Evolutionary conservation across 768 basidiomycete genomes (phyloP).

Genomic region (Tremella yokohamensis): DNA sequence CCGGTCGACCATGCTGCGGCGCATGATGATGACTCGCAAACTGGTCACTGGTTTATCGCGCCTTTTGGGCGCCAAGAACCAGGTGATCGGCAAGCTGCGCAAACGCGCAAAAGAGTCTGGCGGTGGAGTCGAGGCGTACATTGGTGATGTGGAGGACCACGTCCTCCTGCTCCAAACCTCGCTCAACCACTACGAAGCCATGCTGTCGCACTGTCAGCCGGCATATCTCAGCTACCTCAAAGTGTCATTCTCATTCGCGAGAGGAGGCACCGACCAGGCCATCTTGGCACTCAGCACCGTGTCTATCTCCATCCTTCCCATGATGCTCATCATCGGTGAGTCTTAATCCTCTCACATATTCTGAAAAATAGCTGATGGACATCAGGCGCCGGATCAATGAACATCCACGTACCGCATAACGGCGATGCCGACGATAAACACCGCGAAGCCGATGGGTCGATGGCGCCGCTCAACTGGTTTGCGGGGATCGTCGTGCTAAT

Average conservation of each 20-base stretch:
- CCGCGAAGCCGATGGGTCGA: conserved; percentile 38
- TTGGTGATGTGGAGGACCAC: conserved; percentile 92
- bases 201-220: conserved; percentile 81
- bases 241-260: conserved; percentile 60
- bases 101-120: conserved; percentile 63
- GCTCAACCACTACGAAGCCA: conserved; percentile 78
- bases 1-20: conserved; percentile 58
- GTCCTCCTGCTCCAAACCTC: conserved; percentile 81
- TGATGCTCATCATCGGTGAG: conserved; percentile 57
- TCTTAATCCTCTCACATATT: conserved; percentile 2
- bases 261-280: conserved; percentile 64
- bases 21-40: conserved; percentile 74
- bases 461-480: conserved; percentile 58
- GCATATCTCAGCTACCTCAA: conserved; percentile 76
- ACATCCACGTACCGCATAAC: conserved; percentile 65
- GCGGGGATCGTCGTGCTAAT: conserved; percentile 57
- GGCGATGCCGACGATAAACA: conserved; percentile 30
- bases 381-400: conserved; percentile 66
- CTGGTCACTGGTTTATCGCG: conserved; percentile 74
- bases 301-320: conserved; percentile 64
- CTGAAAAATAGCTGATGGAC: neutral
- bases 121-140: conserved; percentile 72
- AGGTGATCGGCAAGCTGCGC: conserved; percentile 72
- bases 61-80: conserved; percentile 72
- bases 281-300: conserved; percentile 67